These are phyloP conservation scores for Arbutus unedo DNA, from an alignment of 148 eudicot genomes.

Conservation along the genomic window DNA sequence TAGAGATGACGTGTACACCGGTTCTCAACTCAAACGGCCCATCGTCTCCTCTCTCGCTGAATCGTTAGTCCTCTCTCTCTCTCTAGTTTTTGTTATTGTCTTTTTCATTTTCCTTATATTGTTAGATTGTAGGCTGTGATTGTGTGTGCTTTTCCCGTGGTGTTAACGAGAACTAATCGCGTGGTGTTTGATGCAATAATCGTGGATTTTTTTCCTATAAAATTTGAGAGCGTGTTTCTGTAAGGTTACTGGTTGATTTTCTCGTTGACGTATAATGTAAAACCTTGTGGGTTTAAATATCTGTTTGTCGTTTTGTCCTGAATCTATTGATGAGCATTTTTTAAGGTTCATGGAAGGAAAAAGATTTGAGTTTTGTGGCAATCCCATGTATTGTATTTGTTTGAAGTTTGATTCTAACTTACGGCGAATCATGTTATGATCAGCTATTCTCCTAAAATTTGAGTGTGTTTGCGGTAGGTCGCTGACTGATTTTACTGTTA, in stretches of 20 bases:
- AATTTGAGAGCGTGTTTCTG: not conserved
- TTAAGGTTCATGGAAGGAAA: not conserved
- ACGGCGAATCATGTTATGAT: no score
- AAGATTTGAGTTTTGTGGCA: not conserved
- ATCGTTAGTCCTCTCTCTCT: conserved; percentile 39
- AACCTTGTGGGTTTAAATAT: not conserved
- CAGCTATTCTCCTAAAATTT: no score
- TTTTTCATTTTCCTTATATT: conserved; percentile 5
- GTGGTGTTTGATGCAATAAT: no score
- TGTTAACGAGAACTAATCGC: not conserved
- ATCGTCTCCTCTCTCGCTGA: conserved; percentile 49
- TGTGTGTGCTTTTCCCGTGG: not conserved
- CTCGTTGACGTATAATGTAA: not conserved
- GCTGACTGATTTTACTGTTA: no score
- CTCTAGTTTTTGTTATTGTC: not conserved
- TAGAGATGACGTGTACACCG: conserved; percentile 52
- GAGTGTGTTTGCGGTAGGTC: no score
- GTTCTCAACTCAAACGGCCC: conserved; percentile 63
- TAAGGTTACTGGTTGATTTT: not conserved
- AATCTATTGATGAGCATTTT: not conserved
- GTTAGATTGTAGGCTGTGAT: not conserved
- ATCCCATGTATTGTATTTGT: not conserved
- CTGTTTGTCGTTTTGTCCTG: not conserved
- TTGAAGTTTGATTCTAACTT: not conserved
- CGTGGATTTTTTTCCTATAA: no score